Percentiles rank a stretch among this genome's conserved stretches.
Evolutionary conservation across 2,329 filamentous ascomycete species (phyloP).

Genomic region (Xylariaceae sp.): DNA sequence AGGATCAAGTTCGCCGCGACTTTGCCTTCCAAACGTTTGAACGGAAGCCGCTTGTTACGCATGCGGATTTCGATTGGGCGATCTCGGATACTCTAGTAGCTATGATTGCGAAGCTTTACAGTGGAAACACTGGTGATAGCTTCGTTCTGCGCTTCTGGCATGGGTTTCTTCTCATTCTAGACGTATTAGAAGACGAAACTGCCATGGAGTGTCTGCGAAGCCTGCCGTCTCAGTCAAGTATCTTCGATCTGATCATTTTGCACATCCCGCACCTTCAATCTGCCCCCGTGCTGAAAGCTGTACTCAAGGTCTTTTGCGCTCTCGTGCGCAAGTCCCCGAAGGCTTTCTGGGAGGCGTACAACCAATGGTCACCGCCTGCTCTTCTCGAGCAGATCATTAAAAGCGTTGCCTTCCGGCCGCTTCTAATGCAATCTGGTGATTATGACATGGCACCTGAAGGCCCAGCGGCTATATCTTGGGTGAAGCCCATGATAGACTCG

Average conservation of each 20-base stretch:
- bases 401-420: conserved; percentile 58
- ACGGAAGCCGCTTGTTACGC: conserved; percentile 57
- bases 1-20: conserved; percentile 54
- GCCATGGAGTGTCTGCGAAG: conserved; percentile 73
- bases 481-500: conserved; percentile 70
- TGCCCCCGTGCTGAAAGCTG: conserved; percentile 57
- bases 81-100: conserved; percentile 67
- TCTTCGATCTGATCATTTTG: conserved; percentile 56
- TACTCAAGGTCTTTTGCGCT: conserved; percentile 64
- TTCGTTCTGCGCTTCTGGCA: conserved; percentile 72
- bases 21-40: conserved; percentile 68
- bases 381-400: conserved; percentile 81
- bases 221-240: conserved; percentile 71
- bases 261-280: conserved; percentile 48
- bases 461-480: conserved; percentile 70
- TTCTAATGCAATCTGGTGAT: conserved; percentile 57
- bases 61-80: conserved; percentile 80
- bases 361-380: conserved; percentile 70
- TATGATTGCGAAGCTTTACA: conserved; percentile 58
- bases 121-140: conserved; percentile 36
- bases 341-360: conserved; percentile 85
- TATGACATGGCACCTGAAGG: conserved; percentile 46
- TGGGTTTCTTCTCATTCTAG: conserved; percentile 68
- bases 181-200: conserved; percentile 64
- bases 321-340: conserved; percentile 70